phyloP scores from a whole-genome alignment of 2,329 filamentous ascomycete species.

The Xylariaceae sp. region DNA sequence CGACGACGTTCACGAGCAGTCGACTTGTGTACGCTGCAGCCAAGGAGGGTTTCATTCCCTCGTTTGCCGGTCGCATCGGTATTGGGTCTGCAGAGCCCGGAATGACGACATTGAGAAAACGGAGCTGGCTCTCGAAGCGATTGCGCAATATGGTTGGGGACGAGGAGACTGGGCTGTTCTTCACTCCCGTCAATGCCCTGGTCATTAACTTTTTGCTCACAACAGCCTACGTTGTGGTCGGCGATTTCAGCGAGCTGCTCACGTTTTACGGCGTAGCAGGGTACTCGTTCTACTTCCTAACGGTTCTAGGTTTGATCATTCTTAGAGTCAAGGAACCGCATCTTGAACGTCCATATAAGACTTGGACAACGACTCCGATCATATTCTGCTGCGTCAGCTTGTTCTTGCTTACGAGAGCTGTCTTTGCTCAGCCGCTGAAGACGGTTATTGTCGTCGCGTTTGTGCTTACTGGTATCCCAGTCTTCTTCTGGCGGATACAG shows the following conservation, averaged over 20 bases:
- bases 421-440: conserved; percentile 88
- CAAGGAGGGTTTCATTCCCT: conserved; percentile 89
- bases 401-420: conserved; percentile 81
- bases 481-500: conserved; percentile 84
- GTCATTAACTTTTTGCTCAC: conserved; percentile 75
- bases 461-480: conserved; percentile 74
- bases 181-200: conserved; percentile 91
- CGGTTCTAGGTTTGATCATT: conserved; percentile 88
- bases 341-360: conserved; percentile 86
- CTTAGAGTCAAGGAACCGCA: conserved; percentile 82
- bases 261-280: conserved; percentile 98
- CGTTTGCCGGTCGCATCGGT: conserved; percentile 78
- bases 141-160: conserved; percentile 68
- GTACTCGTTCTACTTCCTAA: conserved; percentile 96
- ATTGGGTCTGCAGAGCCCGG: conserved; percentile 46
- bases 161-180: conserved; percentile 75
- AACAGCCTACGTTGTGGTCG: conserved; percentile 72
- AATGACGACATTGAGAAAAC: conserved; percentile 43
- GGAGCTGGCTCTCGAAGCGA: conserved; percentile 55
- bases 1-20: conserved; percentile 87
- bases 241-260: conserved; percentile 85
- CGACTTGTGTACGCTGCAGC: conserved; percentile 90
- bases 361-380: conserved; percentile 95
- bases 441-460: conserved; percentile 84
- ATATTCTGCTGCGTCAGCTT: conserved; percentile 98